Evolutionary conservation across 306 rosid genomes (phyloP).

Genomic region (Cercis canadensis): DNA sequence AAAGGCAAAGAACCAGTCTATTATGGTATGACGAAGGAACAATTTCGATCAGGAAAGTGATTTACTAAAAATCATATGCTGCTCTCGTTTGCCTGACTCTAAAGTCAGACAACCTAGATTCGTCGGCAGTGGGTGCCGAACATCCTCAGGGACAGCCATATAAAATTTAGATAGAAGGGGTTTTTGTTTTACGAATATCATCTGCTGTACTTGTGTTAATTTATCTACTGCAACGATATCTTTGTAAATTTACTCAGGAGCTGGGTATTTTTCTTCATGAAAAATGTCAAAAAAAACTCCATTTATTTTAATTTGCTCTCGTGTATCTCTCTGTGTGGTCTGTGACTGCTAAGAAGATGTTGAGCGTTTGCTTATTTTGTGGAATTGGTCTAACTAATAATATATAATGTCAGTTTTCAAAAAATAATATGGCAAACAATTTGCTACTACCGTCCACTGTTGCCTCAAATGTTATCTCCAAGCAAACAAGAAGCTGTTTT

Average conservation of each 20-base stretch:
- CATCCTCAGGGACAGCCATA: constrained; percentile 6
- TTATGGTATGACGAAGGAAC: constrained; percentile 74
- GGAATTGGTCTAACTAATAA: too few relatives aligned
- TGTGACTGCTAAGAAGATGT: not conserved
- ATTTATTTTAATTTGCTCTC: not conserved
- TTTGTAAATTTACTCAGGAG: not conserved
- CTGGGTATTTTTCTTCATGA: constrained; percentile 3
- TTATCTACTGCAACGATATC: not conserved
- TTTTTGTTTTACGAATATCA: not conserved
- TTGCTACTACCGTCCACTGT: too few relatives aligned
- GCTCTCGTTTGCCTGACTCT: too few relatives aligned
- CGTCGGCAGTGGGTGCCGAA: not conserved
- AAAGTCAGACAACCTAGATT: not conserved
- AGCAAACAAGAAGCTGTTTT: too few relatives aligned
- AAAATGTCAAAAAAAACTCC: not conserved
- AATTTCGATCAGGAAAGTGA: constrained; percentile 54
- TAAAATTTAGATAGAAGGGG: not conserved
- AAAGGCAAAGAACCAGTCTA: constrained; percentile 61
- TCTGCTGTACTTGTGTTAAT: not conserved
- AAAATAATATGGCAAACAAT: too few relatives aligned
- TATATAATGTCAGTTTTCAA: too few relatives aligned
- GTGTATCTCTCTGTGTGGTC: not conserved
- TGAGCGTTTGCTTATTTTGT: not conserved
- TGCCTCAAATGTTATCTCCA: too few relatives aligned
- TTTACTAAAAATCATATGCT: too few relatives aligned